A percentile compares a stretch with the other conserved stretches of the same genome.
phyloP scores from a whole-genome alignment of 1,139 yeast species.

The Zygosaccharomyces pseudobailii region DNA sequence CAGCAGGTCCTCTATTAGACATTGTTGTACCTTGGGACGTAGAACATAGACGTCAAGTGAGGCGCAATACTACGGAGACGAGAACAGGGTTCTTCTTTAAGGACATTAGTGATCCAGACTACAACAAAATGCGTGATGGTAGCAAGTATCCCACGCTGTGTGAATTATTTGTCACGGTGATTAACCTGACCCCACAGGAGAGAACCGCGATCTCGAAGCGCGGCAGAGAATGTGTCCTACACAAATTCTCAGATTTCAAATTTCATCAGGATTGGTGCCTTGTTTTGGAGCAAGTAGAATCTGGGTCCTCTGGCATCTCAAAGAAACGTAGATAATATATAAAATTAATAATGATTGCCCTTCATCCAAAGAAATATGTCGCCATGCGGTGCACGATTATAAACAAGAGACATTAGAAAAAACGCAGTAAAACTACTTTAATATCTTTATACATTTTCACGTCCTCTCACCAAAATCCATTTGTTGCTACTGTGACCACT shows the following conservation, averaged over 20 bases:
- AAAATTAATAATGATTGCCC: not conserved
- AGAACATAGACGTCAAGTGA: constrained; percentile 27
- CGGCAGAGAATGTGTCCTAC: constrained; percentile 48
- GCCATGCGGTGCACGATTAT: not conserved
- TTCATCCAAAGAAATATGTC: not conserved
- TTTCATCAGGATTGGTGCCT: constrained; percentile 60
- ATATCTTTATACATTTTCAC: not conserved
- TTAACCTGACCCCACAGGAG: constrained; percentile 38
- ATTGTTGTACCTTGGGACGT: constrained; percentile 62
- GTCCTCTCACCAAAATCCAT: not conserved
- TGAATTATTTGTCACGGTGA: constrained; percentile 42
- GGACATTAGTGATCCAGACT: constrained; percentile 61
- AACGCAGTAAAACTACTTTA: not conserved
- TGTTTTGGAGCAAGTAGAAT: constrained; percentile 35
- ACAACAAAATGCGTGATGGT: constrained; percentile 19
- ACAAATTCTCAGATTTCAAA: constrained; percentile 62
- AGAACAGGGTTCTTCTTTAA: constrained; percentile 75
- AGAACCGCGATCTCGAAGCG: constrained; percentile 46
- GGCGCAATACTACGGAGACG: constrained; percentile 29
- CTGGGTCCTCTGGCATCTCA: not conserved
- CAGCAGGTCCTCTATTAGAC: constrained; percentile 90
- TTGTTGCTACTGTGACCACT: constrained; percentile 4
- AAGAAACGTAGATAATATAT: constrained; percentile 8
- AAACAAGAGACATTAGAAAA: no score
- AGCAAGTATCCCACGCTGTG: constrained; percentile 42